Evolutionary conservation across 2,329 filamentous ascomycete species (phyloP).

Genomic region (Pyrenochaeta sp.): DNA sequence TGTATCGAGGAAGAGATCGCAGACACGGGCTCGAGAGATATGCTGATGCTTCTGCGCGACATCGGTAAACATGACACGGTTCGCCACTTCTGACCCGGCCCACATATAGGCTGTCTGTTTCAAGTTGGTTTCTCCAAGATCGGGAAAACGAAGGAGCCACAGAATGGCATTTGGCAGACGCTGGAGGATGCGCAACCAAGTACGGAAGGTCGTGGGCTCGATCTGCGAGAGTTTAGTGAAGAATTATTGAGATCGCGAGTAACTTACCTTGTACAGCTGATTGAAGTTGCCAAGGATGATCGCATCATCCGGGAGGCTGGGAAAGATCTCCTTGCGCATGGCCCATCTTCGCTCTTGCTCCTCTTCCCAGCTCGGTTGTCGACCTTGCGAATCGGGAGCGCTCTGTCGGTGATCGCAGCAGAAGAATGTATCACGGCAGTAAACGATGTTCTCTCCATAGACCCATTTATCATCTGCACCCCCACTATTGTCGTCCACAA

Average conservation of each 20-base stretch:
- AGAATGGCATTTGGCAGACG: constrained; percentile 86
- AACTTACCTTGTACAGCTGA: constrained; percentile 90
- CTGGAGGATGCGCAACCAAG: constrained; percentile 91
- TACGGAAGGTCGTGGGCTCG: constrained; percentile 94
- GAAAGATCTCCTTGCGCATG: constrained; percentile 94
- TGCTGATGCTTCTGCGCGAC: constrained; percentile 95
- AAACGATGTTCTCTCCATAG: constrained; percentile 96
- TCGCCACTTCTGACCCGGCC: constrained; percentile 86
- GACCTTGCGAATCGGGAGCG: constrained; percentile 73
- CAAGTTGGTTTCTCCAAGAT: constrained; percentile 87
- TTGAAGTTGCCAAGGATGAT: constrained; percentile 98
- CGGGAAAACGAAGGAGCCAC: constrained; percentile 96
- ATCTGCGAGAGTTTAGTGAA: constrained; percentile 67
- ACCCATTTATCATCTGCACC: constrained; percentile 82
- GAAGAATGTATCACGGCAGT: constrained; percentile 94
- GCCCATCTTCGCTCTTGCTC: constrained; percentile 85
- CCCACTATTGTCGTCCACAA: constrained; percentile 70
- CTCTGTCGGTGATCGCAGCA: constrained; percentile 97
- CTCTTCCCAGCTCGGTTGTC: constrained; percentile 77
- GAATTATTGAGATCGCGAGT: not conserved
- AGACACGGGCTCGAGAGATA: constrained; percentile 88
- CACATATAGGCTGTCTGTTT: constrained; percentile 80
- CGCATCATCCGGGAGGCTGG: constrained; percentile 78
- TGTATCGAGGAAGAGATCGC: constrained; percentile 95
- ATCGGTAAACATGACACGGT: constrained; percentile 91